Percentiles rank a stretch among this genome's conserved stretches.
These are phyloP conservation scores for Phytophthora litchii DNA, from an alignment of 352 stramenopile genomes.

Conservation along the genomic window DNA sequence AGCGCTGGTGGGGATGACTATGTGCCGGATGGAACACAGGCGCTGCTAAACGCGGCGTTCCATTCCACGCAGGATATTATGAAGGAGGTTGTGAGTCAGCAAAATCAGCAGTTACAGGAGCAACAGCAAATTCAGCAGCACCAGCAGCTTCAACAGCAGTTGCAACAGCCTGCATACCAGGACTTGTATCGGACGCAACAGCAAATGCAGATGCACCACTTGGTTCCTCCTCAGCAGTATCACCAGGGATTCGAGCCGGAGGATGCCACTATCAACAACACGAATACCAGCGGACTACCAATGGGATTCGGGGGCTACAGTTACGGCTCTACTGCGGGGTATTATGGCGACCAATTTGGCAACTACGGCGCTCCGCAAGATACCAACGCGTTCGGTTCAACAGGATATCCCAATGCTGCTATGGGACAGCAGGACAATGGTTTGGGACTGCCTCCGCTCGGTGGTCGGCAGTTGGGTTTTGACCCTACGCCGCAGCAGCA, in stretches of 20 bases:
- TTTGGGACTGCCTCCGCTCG: conserved; percentile 37
- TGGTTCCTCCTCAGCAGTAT: conserved; percentile 43
- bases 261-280: conserved; percentile 39
- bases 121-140: conserved; percentile 45
- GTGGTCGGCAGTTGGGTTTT: conserved; percentile 33
- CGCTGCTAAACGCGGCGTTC: conserved; percentile 68
- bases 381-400: conserved; percentile 38
- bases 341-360: conserved; percentile 45
- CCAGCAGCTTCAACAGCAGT: conserved; percentile 26
- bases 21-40: conserved; percentile 64
- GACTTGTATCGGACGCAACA: conserved; percentile 42
- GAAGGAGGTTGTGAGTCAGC: conserved; percentile 63
- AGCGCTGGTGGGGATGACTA: conserved; percentile 34
- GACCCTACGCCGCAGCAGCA: conserved; percentile 35
- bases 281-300: conserved; percentile 27
- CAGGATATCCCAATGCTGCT: conserved; percentile 31
- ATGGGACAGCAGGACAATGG: conserved; percentile 35
- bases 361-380: conserved; percentile 40
- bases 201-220: conserved; percentile 43
- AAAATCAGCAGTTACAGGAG: conserved; percentile 46
- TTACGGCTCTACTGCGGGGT: conserved; percentile 33
- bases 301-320: conserved; percentile 43
- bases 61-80: conserved; percentile 81
- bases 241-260: conserved; percentile 70
- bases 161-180: conserved; percentile 41